A percentile compares a stretch with the other conserved stretches of the same genome.
Evolutionary conservation across 1,139 yeast genomes (phyloP).

Genomic region (Meyerozyma guilliermondii): DNA sequence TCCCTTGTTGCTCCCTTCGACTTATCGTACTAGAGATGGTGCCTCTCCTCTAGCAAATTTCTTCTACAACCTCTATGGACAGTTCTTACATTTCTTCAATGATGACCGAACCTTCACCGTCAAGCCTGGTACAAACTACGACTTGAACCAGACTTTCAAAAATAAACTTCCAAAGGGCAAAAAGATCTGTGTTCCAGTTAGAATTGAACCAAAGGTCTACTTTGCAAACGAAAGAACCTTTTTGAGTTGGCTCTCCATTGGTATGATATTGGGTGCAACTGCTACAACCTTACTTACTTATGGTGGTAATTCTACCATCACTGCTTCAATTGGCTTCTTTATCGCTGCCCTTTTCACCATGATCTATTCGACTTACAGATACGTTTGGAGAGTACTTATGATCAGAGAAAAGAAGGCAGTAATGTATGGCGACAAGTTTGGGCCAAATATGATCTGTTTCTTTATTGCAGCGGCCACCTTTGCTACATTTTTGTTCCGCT

Average conservation of each 20-base stretch:
- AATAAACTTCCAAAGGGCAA: constrained; percentile 71
- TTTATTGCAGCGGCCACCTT: constrained; percentile 71
- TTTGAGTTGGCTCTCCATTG: constrained; percentile 72
- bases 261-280: constrained; percentile 67
- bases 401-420: constrained; percentile 80
- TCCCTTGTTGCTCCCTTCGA: constrained; percentile 37
- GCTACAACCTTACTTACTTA: constrained; percentile 67
- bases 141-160: constrained; percentile 44
- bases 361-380: constrained; percentile 66
- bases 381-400: constrained; percentile 76
- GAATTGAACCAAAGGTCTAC: constrained; percentile 82
- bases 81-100: constrained; percentile 45
- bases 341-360: constrained; percentile 72
- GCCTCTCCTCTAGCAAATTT: constrained; percentile 29
- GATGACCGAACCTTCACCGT: constrained; percentile 70
- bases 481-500: constrained; percentile 61
- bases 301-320: constrained; percentile 63
- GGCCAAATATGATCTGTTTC: constrained; percentile 79
- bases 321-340: constrained; percentile 89
- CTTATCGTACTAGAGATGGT: constrained; percentile 22
- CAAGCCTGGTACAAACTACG: constrained; percentile 78
- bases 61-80: constrained; percentile 29
- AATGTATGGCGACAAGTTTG: constrained; percentile 80
- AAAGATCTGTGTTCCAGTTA: constrained; percentile 67
- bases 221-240: constrained; percentile 82